Base-by-base conservation (phyloP, 768 basidiomycete species). In the Kwoniella sp. region DNA sequence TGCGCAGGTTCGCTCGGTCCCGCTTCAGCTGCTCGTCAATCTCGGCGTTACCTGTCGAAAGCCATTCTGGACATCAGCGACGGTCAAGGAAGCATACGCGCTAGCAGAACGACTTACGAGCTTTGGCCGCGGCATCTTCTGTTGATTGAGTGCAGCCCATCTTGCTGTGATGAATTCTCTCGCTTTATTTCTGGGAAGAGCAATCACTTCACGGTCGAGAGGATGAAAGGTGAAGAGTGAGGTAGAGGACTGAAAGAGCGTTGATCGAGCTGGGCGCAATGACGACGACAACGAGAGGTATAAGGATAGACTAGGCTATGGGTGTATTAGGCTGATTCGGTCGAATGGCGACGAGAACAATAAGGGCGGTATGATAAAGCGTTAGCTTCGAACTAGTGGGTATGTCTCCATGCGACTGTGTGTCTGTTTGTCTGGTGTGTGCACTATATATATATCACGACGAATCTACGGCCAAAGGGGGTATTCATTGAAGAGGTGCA, bases 101-200 rank as follows among this genome's bases (percentile, higher is more conserved):
- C 1, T 37, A 55, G 34, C 34, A 22, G 26, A 26, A 23, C 1
- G 20, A 75, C 76, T 65, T 50, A 78, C 76, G 66, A 38, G 73
- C 73, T 58, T 75, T 77, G 48, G 75, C 79, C 8, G 70, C 77
- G 28, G 69, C 47, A 71, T 80, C 79, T 61, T 78, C 76, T n/a
- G 71, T 71, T 22, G 75, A 77, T 59, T 78, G 77, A 17, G 74
- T 64, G 62, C 79, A 80, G 34, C 79, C 79, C 79, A 80, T 80
- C 26, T 61, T 73, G 55, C 34, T 37, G 20, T 3, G 41, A 45
- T 45, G 20, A 37, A 11, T 11, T 17, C 41, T 45, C 20, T 17
- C 41, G 41, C 8, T 45, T 9, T 11, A 11, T 20, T 45, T 3
- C 11, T 45, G 41, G 41, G 20, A 9, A 17, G 41, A 17, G 20